Base-by-base conservation (phyloP, 495 filamentous ascomycete genomes). In the Bathelium albidoporum region DNA sequence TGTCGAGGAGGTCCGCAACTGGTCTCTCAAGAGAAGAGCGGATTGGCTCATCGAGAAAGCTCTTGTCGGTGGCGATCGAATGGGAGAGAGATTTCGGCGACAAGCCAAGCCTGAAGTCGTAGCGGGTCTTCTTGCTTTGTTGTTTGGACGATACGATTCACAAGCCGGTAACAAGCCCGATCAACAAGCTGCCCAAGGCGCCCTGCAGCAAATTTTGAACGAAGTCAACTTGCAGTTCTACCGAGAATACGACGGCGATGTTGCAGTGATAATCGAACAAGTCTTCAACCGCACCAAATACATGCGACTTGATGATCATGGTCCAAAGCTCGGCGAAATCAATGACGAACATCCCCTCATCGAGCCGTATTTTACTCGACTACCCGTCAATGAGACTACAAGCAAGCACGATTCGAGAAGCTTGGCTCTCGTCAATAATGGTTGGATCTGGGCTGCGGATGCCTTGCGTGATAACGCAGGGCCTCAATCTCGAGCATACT, bases 361-460 rank as follows among this genome's bases (percentile, higher is more conserved):
- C 63, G 95, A 99, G 75, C 80, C 89, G 0, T 97, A 97, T 77
- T 99, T 99, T 76, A 96, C 93, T 4, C 86, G 95, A 18, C 82
- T 99, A 26, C 90, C 94, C 1, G 71, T 80, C 32, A 96, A 96
- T 65, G 84, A 88, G 5, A 81, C 79, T 32, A 96, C 95, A 0
- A 81, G 82, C 65, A 87, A 89, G 72, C 86, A 96, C 70, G 84
- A 85, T 49, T 78, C 84, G 1, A 88, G 88, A 62, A 85, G 88
- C 58, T 76, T 97, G 36, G 89, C 90, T 2, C 75, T 99, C 20
- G 92, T 87, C 32, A 97, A 96, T 75, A 99, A 99, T 71, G 95
- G 95, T 63, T 99, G 95, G 95, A 90, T 97, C 22, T 99, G 95
- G 95, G 91, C 89, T 65, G 91, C 94, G 16, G 91, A 96, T 71